Evolutionary conservation across 345 rosid species (phyloP).

Genomic region (Salix viminalis): DNA sequence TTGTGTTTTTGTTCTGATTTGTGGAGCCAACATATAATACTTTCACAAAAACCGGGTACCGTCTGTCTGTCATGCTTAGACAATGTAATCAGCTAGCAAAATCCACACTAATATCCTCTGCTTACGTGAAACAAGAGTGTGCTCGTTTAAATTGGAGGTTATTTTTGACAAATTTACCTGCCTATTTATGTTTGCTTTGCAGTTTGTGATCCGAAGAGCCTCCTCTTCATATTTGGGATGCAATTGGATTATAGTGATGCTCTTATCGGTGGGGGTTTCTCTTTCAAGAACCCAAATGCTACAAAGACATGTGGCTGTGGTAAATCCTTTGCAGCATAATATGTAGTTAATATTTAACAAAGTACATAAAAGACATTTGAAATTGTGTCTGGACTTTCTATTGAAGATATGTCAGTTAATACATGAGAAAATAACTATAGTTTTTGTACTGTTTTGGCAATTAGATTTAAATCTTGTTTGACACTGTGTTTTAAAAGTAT

Average conservation of each 20-base stretch:
- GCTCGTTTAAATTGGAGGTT: neutral
- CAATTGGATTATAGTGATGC: slow-evolving; percentile 93
- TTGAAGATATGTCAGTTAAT: neutral
- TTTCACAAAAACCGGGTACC: neutral
- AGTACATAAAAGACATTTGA: neutral
- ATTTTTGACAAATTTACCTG: neutral
- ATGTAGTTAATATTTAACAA: slow-evolving; percentile 21
- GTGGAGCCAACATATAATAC: neutral
- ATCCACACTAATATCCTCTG: neutral
- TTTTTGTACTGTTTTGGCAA: neutral
- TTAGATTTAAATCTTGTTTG: too few relatives aligned
- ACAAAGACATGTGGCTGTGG: slow-evolving; percentile 57
- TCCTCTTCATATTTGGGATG: slow-evolving; percentile 91
- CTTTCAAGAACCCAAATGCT: slow-evolving; percentile 92
- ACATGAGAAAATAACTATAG: neutral
- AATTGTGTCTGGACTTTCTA: neutral
- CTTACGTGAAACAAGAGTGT: neutral
- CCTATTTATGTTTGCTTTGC: slow-evolving; percentile 26
- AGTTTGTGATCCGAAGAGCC: slow-evolving; percentile 99
- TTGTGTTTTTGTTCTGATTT: too few relatives aligned
- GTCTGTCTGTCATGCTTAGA: neutral
- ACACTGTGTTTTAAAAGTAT: too few relatives aligned
- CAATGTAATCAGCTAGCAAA: neutral
- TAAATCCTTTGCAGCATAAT: slow-evolving; percentile 68
- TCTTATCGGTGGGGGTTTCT: slow-evolving; percentile 95